These are phyloP conservation scores for Cajanus cajan DNA, from an alignment of 306 rosid genomes.

Conservation along the genomic window DNA sequence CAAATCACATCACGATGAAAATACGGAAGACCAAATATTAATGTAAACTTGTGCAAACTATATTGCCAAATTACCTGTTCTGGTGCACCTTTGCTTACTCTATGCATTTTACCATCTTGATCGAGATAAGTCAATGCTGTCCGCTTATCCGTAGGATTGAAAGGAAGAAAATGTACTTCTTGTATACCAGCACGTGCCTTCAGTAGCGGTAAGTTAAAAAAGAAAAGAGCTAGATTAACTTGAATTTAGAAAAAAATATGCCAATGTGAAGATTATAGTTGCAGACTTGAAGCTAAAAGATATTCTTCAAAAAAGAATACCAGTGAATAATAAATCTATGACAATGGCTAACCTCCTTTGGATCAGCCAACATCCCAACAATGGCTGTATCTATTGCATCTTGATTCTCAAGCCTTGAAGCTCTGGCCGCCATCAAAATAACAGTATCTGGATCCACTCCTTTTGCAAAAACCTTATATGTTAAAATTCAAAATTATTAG, in stretches of 20 bases:
- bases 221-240: constrained; percentile 14
- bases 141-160: constrained; percentile 96
- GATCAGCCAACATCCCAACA: constrained; percentile 97
- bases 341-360: constrained; percentile 73
- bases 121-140: constrained; percentile 94
- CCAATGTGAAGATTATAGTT: not conserved
- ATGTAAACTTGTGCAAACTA: not conserved
- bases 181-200: constrained; percentile 95
- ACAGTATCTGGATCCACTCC: constrained; percentile 92
- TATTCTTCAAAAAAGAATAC: not conserved
- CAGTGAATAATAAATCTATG: constrained; percentile 13
- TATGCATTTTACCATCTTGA: constrained; percentile 79
- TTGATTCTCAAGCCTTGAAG: constrained; percentile 93
- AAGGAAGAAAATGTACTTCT: constrained; percentile 96
- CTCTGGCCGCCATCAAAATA: constrained; percentile 96
- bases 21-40: constrained; percentile 10
- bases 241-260: constrained; percentile 5
- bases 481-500: constrained; percentile 26
- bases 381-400: constrained; percentile 96
- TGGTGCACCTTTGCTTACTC: constrained; percentile 99
- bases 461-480: constrained; percentile 73
- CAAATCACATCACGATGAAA: constrained; percentile 19
- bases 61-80: constrained; percentile 72
- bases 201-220: constrained; percentile 25
- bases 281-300: constrained; percentile 18